Evolutionary conservation across 2,329 filamentous ascomycete species (phyloP), one percentile per base, ranked within the genome.

Genomic region (Ceratocystis colombiana): DNA sequence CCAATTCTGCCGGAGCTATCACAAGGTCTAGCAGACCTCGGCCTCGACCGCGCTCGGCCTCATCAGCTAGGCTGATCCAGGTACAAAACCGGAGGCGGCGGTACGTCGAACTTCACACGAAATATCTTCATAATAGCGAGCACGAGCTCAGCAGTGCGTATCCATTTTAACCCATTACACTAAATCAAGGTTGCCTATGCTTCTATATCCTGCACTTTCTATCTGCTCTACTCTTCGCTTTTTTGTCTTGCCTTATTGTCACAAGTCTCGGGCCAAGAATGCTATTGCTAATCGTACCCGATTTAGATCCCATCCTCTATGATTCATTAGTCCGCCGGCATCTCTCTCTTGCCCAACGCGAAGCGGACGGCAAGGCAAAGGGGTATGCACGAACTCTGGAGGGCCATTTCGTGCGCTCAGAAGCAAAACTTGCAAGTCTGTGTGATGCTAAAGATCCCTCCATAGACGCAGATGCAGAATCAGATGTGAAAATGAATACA

Each of bases 341-440:
- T 73, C 89, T 92, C 70, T 86, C 86, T 0, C 77, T 86, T 2
- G 78, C 80, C 3, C 90, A 96, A 76, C 84, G 89, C 64, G 85
- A 90, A 73, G 81, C 81, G 5, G 89, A 93, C 71, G 88, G 86
- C 7, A 84, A 84, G 55, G 77, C 79, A 7, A 90, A 90, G 73
- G 90, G 90, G 10, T 94, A 90, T 74, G 88, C 88, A 0, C 88
- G 88, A 28, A 82, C 88, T 12, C 81, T 96, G 4, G 88, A 95
- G 73, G 85, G 89, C 1, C 89, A 92, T 70, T 78, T 96, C 5
- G 77, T 86, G 68, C 84, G 90, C 33, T 87, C 88, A 17, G 90
- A 95, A 74, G 87, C 87, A 12, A 89, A 89, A 72, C 80, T 93
- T 84, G 69, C 82, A 30, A 68, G 69, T 53, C 64, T 68, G 44